Evolutionary conservation across 768 basidiomycete species (phyloP), one percentile per base, ranked within the genome.

Genomic region (Xerocomus potaroensis): DNA sequence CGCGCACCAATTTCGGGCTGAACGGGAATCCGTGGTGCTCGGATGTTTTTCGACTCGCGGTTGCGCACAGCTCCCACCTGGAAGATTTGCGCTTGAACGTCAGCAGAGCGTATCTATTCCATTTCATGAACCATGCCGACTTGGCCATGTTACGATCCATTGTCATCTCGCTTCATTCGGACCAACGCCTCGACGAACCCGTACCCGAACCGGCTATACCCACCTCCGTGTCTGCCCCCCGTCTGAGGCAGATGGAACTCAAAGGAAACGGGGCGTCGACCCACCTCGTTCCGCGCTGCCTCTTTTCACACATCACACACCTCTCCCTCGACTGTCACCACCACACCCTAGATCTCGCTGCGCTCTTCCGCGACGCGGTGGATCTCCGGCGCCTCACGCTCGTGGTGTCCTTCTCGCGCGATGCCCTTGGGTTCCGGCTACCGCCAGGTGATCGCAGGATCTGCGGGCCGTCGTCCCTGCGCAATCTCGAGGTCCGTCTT

Each of bases 241-340:
- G 31, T 23, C 48, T 64, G 23, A 51, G 37, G 30, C 43, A 31
- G 23, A 32, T 64, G 23, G 45, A 41, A 19, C 42, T 59, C 45
- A 19, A 46, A 1, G 60, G 63, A 18, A 21, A 41, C 14, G 55
- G 32, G 22, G 24, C 47, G 5, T 42, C 51, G 2, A 47, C 45
- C 34, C 16, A 45, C 35, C 27, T 59, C 41, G 21, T 67, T 26
- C 54, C 65, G 1, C 56, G 26, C 10, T 9, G 29, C 37, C 16
- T 58, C 24, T 50, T 51, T 2, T 26, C 49, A 3, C 58, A 60
- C 10, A 49, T 64, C 33, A 58, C 63, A 1, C 50, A 54, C 41
- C 63, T 64, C 37, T 45, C 54, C 21, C 34, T 62, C 11, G 54
- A 63, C 34, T 58, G 55, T 16, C 16, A n/a, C n/a, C 35, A 10